These are phyloP conservation scores for Canna indica DNA, from an alignment of 176 grass and related monocot genomes.

Conservation along the genomic window DNA sequence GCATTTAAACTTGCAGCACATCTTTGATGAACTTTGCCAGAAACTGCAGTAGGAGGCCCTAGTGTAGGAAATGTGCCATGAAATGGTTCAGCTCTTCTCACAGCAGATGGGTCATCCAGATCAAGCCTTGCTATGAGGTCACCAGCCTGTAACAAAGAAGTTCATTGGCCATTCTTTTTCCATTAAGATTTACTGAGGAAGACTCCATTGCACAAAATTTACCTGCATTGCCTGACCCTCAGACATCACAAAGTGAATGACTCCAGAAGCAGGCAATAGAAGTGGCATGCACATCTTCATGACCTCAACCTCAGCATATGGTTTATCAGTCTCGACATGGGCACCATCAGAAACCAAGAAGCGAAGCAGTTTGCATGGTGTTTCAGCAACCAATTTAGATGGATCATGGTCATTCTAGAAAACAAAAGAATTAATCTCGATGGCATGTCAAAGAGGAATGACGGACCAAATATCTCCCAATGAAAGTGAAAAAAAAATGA, in stretches of 20 bases:
- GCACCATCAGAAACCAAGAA: constrained; percentile 88
- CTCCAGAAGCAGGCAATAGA: constrained; percentile 80
- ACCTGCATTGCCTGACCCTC: constrained; percentile 99
- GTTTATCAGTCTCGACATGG: constrained; percentile 80
- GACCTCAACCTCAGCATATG: constrained; percentile 96
- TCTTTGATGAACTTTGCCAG: constrained; percentile 92
- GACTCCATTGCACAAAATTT: neutral
- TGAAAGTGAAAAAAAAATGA: neutral
- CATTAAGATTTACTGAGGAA: no score
- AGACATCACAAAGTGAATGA: constrained; percentile 81
- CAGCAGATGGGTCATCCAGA: constrained; percentile 90
- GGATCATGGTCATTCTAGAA: constrained; percentile 97
- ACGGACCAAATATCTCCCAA: neutral
- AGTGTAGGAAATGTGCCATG: constrained; percentile 81
- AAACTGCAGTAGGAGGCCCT: constrained; percentile 78
- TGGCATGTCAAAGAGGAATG: neutral
- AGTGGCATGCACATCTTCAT: constrained; percentile 99
- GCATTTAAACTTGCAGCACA: constrained; percentile 71
- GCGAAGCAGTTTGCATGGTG: constrained; percentile 94
- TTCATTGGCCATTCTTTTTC: constrained; percentile 14
- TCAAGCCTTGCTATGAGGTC: constrained; percentile 89
- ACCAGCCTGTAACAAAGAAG: constrained; percentile 43
- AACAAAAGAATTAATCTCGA: constrained; percentile 10
- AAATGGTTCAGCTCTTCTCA: constrained; percentile 91
- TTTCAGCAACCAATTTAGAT: constrained; percentile 92